Base-by-base conservation (phyloP, 306 rosid genomes). In the Gynostemma pentaphyllum region DNA sequence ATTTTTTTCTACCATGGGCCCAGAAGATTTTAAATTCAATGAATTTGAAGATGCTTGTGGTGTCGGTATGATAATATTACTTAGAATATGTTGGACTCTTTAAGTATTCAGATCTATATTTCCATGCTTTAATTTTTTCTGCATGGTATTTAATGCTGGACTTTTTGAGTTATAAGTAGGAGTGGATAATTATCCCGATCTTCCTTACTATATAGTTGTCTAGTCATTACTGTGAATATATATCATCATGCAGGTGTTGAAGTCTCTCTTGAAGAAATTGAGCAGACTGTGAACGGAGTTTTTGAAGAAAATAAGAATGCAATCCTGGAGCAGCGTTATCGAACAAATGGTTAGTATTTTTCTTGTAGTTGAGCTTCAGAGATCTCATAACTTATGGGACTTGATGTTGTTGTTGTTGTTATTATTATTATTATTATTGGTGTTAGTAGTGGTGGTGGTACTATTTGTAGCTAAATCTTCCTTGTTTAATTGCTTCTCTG, bases 21-120 rank as follows among this genome's bases (percentile, higher is more conserved):
- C 37, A 0, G 95, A 84, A 56, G 47, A 72, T 47, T 80, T 88
- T 50, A 78, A 81, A 56, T 66, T 73, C 73, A 62, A 67, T 39
- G 83, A 83, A 50, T 84, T 94, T 74, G 97, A 88, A 82, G 88
- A 79, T 73, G 81, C 90, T 24, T 94, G 95, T 69, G 99, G 99
- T 61, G 95, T 94, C 73, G 99, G 99, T 92, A 85, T 47, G 83
- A 40, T 49, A 10, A 18, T 34, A 66, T 51, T 32, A 19, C 48
- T 46, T 16, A 26, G 22, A 42, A 32, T 24, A 24, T 0, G 6
- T 29, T 29, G 23, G 64, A 56, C 27, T n/a, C 8, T 54, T 47
- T 10, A 21, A 54, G 63, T 34, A 0, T 29, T n/a, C 10, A 10
- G 44, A 16, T 28, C 13, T 19, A 29, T 55, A 34, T 36, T 36